phyloP scores from a whole-genome alignment of 2,329 filamentous ascomycete species.

The Arthrinium puccinioides region DNA sequence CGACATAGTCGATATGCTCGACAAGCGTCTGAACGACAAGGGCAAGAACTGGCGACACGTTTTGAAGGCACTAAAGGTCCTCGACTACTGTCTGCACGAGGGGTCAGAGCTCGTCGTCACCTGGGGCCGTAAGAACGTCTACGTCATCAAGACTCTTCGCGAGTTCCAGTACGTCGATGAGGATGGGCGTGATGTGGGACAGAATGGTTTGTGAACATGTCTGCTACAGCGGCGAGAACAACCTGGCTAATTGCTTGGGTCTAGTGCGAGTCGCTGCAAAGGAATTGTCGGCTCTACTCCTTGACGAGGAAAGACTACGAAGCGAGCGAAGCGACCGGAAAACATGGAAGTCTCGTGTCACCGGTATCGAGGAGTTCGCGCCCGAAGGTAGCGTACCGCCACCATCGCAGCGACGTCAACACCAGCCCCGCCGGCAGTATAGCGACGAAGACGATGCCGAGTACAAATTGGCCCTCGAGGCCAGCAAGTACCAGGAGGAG shows the following conservation, averaged over 20 bases:
- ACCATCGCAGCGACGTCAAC: constrained; percentile 35
- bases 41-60: constrained; percentile 99
- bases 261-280: constrained; percentile 92
- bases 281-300: constrained; percentile 83
- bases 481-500: constrained; percentile 91
- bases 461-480: constrained; percentile 84
- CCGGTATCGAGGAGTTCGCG: constrained; percentile 78
- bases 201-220: constrained; percentile 63
- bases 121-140: constrained; percentile 96
- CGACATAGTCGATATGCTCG: constrained; percentile 99
- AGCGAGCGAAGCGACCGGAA: constrained; percentile 86
- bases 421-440: constrained; percentile 35
- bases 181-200: constrained; percentile 88
- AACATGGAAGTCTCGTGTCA: constrained; percentile 94
- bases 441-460: constrained; percentile 77
- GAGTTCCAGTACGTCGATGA: constrained; percentile 97
- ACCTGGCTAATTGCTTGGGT: constrained; percentile 21
- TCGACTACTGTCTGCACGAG: constrained; percentile 97
- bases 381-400: constrained; percentile 34
- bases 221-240: constrained; percentile 7
- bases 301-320: constrained; percentile 89
- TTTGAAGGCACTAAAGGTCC: constrained; percentile 91
- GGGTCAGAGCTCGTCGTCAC: constrained; percentile 94
- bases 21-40: constrained; percentile 97
- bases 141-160: constrained; percentile 96